Conservation (phyloP, 345 rosid species). For the Arabidopsis arenosa region DNA sequence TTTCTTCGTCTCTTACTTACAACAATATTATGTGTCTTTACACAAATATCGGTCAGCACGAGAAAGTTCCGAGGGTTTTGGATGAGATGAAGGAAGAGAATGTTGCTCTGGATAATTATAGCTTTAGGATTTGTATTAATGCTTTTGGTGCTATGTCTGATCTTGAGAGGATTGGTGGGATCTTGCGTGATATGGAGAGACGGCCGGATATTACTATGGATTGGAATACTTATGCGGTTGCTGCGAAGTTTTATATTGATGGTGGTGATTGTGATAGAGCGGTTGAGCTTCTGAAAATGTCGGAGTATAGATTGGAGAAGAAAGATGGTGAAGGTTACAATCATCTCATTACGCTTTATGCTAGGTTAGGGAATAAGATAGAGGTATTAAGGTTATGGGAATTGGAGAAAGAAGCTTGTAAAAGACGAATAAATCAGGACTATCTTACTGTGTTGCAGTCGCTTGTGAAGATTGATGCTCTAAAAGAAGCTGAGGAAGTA, state of each 20-base stretch:
- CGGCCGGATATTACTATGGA: conserved; percentile 60
- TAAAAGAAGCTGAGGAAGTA: conserved; percentile 71
- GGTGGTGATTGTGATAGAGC: conserved; percentile 59
- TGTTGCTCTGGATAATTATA: conserved; percentile 76
- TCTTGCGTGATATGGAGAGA: conserved; percentile 75
- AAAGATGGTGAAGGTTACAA: conserved; percentile 78
- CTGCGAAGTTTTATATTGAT: conserved; percentile 71
- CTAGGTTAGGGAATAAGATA: conserved; percentile 60
- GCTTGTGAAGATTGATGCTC: conserved; percentile 67
- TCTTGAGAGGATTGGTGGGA: conserved; percentile 56
- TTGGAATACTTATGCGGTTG: conserved; percentile 87
- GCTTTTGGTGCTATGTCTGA: conserved; percentile 68
- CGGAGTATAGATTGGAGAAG: conserved; percentile 64
- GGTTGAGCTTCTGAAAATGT: conserved; percentile 53
- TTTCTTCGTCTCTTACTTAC: conserved; percentile 58
- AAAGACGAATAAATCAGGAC: conserved; percentile 68
- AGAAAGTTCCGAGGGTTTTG: conserved; percentile 66
- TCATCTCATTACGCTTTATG: conserved; percentile 74
- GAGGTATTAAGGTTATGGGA: conserved; percentile 80
- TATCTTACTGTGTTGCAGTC: conserved; percentile 67
- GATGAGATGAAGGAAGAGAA: conserved; percentile 71
- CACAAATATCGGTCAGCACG: conserved; percentile 58
- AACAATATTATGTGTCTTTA: conserved; percentile 88
- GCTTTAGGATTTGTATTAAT: conserved; percentile 79
- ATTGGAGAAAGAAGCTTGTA: conserved; percentile 66